phyloP scores from a whole-genome alignment of 495 filamentous ascomycete genomes.

The Peziza echinospora region DNA sequence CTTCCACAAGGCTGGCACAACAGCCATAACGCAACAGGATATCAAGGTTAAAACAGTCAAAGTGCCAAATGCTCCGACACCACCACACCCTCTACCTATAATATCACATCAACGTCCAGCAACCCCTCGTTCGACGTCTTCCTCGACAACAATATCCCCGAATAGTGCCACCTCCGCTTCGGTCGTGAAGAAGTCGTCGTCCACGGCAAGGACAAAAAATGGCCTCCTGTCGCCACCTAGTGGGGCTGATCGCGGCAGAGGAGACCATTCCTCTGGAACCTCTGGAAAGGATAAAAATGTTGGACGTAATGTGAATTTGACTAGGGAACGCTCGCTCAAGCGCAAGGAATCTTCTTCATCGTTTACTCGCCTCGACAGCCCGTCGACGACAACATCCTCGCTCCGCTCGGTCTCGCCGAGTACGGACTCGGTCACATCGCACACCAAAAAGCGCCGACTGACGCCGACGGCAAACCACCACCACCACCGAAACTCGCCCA shows the following conservation, averaged over 20 bases:
- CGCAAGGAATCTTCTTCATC: background rate
- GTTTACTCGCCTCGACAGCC: background rate
- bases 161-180: constrained; percentile 3
- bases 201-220: background rate
- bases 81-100: background rate
- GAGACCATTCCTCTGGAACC: too few species aligned
- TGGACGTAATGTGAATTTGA: background rate
- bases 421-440: background rate
- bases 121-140: constrained; percentile 3
- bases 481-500: background rate
- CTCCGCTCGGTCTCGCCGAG: background rate
- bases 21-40: constrained; percentile 15
- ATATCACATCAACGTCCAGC: constrained; percentile 1
- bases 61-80: constrained; percentile 6
- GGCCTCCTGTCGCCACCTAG: constrained; percentile 2
- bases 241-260: background rate
- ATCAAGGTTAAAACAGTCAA: constrained; percentile 14
- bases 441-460: background rate
- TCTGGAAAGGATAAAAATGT: background rate
- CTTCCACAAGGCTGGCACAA: constrained; percentile 16
- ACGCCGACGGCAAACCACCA: background rate
- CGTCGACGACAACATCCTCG: background rate
- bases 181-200: constrained; percentile 6
- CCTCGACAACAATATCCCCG: background rate
- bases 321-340: background rate